Conservation (phyloP, 2,329 filamentous ascomycete genomes). For the Endothia cerciana region DNA sequence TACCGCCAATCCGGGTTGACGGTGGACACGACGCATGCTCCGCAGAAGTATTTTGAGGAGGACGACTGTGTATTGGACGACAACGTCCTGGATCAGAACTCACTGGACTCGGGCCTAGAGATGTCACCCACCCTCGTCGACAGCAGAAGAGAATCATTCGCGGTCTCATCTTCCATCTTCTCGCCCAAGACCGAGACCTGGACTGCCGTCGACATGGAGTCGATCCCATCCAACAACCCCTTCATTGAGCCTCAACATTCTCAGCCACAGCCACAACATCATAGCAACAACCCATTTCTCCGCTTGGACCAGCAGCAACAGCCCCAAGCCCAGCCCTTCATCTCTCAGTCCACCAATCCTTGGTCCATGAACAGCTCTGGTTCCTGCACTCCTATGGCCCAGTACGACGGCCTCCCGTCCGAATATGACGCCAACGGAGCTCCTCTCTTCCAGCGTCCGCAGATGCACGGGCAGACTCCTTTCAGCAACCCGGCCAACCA, state of each 20-base stretch:
- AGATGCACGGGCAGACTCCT: conserved; percentile 57
- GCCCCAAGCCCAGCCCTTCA: conserved; percentile 43
- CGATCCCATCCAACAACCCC: conserved; percentile 65
- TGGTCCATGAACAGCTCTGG: conserved; percentile 73
- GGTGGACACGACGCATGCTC: conserved; percentile 57
- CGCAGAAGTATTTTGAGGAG: conserved; percentile 62
- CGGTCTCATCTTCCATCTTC: conserved; percentile 60
- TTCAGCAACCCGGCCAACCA: conserved; percentile 57
- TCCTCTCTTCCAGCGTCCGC: conserved; percentile 55
- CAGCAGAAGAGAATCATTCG: conserved; percentile 67
- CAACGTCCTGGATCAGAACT: conserved; percentile 61
- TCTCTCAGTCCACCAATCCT: conserved; percentile 45
- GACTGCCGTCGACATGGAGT: conserved; percentile 68
- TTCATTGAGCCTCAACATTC: conserved; percentile 55
- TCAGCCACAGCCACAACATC: conserved; percentile 30
- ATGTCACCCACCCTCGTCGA: conserved; percentile 66
- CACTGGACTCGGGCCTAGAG: conserved; percentile 64
- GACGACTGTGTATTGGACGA: conserved; percentile 65
- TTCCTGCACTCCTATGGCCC: conserved; percentile 73
- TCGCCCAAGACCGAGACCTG: conserved; percentile 68
- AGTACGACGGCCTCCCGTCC: conserved; percentile 65
- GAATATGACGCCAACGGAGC: conserved; percentile 57
- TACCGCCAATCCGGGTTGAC: conserved; percentile 55
- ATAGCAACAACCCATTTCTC: conserved; percentile 69
- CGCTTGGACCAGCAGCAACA: conserved; percentile 59